Base-by-base conservation (phyloP, 768 basidiomycete species). In the Boletus edulis region DNA sequence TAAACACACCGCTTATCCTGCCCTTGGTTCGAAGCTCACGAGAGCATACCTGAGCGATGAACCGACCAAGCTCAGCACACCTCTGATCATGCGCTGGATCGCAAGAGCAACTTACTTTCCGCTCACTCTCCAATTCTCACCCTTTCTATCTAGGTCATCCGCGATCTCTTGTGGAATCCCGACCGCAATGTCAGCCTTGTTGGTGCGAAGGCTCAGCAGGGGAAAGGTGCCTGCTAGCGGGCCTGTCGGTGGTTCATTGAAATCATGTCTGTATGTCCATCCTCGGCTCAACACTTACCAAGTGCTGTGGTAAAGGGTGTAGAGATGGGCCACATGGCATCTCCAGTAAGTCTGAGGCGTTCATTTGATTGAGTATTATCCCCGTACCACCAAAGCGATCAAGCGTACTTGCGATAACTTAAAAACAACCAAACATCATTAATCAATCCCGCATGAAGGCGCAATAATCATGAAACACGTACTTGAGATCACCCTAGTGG, bases 101-200 rank as follows among this genome's bases (percentile, higher is more conserved):
- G 6, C 18, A 5, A 22, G 44, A 37, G 2, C 4, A 5, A 60
- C 70, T 68, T 63, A 94, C 89, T 84, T 85, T 54, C 94, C 94
- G 65, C 83, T 85, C 9, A 86, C 78, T 48, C 90, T 75, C 94
- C 93, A 95, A 55, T 82, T 84, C 64, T 82, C 81, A 7, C 76
- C 85, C 57, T 76, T 79, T 31, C 71, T 70, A 62, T 94, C 89
- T 4, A 95, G 72, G 47, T 77, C 73, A 56, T 89, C 86, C 1
- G 83, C 91, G 2, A 84, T 72, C 0, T 85, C 86, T 60, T 83
- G 76, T 17, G 58, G 14, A 40, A 99, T 77, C 0, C 93, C 96
- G 24, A 91, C 92, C 7, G 86, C 89, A 3, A 97, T 94, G 65
- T 98, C 94, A 0, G 96, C 96, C 70, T 99, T 99, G 76, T 89